Conservation (phyloP, 371 early-diverging fungal species). For the Mucor racemosus region DNA sequence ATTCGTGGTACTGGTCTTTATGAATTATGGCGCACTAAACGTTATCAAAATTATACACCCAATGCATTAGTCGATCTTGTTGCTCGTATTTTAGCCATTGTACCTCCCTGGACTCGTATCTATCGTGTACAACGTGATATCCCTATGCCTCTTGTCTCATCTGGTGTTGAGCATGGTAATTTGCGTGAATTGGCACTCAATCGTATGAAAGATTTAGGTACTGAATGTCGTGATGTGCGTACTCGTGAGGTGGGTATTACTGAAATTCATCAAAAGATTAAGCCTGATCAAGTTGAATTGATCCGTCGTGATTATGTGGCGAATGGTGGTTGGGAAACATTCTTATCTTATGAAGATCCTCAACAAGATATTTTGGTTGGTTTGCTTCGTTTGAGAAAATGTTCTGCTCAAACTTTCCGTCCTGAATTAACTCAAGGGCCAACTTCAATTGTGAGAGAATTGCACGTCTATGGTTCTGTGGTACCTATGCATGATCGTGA, state of each 20-base stretch:
- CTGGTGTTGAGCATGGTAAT: slow-evolving; percentile 99
- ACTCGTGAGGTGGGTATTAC: slow-evolving; percentile 99
- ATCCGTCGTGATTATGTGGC: slow-evolving; percentile 99
- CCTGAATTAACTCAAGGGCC: slow-evolving; percentile 89
- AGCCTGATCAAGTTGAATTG: slow-evolving; percentile 95
- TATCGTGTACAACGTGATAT: slow-evolving; percentile 99
- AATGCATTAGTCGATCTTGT: slow-evolving; percentile 98
- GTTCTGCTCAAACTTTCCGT: slow-evolving; percentile 90
- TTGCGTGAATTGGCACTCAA: slow-evolving; percentile 97
- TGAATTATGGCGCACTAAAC: slow-evolving; percentile 99
- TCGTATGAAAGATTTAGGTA: slow-evolving; percentile 98
- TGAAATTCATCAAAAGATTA: slow-evolving; percentile 96
- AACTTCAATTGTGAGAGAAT: slow-evolving; percentile 96
- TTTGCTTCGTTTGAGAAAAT: slow-evolving; percentile 96
- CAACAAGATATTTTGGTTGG: slow-evolving; percentile 98
- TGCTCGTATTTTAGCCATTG: slow-evolving; percentile 95
- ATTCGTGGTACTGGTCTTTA: slow-evolving; percentile 99
- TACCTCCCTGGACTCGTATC: slow-evolving; percentile 99
- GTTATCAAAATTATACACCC: slow-evolving; percentile 99
- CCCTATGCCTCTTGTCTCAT: slow-evolving; percentile 99
- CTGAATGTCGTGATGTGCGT: slow-evolving; percentile 98
- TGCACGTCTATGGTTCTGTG: slow-evolving; percentile 99
- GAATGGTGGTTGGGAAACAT: slow-evolving; percentile 99
- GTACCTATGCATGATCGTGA: slow-evolving; percentile 97
- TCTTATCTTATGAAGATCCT: slow-evolving; percentile 99